Conservation (phyloP, 805 yeast genomes). For the Maudiozyma saulgeensis region DNA sequence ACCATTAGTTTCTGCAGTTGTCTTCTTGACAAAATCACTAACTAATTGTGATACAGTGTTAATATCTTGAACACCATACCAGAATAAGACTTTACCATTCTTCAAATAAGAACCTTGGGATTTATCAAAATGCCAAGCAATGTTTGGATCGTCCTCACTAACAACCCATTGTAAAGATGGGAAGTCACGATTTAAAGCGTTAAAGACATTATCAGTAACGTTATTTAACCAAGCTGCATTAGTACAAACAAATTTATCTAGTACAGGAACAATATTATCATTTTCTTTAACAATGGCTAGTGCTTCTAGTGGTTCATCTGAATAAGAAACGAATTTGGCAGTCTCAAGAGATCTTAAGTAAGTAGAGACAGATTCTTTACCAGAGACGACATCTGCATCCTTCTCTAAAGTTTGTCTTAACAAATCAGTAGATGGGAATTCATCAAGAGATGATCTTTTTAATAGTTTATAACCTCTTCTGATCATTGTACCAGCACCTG, state of each 20-base stretch:
- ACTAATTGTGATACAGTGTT: conserved; percentile 55
- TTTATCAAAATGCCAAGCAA: conserved; percentile 83
- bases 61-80: conserved; percentile 79
- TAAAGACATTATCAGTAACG: conserved; percentile 90
- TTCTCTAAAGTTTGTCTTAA: conserved; percentile 68
- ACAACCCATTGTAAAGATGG: conserved; percentile 76
- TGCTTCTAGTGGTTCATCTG: conserved; percentile 94
- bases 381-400: conserved; percentile 65
- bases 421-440: conserved; percentile 63
- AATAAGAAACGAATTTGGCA: conserved; percentile 61
- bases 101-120: conserved; percentile 91
- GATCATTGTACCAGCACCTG: conserved; percentile 98
- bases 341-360: conserved; percentile 66
- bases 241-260: conserved; percentile 81
- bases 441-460: conserved; percentile 57
- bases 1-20: conserved; percentile 25
- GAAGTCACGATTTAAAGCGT: conserved; percentile 67
- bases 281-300: conserved; percentile 66
- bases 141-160: conserved; percentile 80
- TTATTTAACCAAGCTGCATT: conserved; percentile 95
- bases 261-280: conserved; percentile 46
- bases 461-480: conserved; percentile 91
- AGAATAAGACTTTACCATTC: conserved; percentile 82
- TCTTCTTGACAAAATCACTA: conserved; percentile 37
- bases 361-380: conserved; percentile 66